Conservation (phyloP, 306 rosid genomes). For the Acacia melanoxylon region DNA sequence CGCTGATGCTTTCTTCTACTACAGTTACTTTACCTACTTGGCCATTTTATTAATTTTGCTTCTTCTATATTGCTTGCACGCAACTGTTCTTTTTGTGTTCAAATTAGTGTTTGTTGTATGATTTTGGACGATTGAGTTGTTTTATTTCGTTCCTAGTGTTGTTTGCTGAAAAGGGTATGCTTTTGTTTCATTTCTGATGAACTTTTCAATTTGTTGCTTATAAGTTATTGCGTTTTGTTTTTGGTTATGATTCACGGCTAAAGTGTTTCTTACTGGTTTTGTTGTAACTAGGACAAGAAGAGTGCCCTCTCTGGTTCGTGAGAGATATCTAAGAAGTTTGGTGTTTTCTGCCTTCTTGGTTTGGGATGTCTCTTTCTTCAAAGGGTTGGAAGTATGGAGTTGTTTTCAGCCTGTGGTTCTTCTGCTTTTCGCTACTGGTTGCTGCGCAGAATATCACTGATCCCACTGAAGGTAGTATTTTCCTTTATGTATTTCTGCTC, state of each 20-base stretch:
- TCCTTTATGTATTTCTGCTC: not conserved
- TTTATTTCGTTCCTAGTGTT: not conserved
- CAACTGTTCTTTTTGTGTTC: not conserved
- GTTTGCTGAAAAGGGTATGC: not conserved
- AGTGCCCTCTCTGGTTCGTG: conserved; percentile 24
- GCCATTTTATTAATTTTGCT: not conserved
- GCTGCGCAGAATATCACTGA: conserved; percentile 43
- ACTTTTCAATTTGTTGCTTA: conserved; percentile 16
- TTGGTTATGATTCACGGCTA: conserved; percentile 7
- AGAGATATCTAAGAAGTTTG: conserved; percentile 23
- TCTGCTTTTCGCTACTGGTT: conserved; percentile 42
- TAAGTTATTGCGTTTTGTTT: not conserved
- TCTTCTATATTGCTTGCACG: conserved; percentile 1
- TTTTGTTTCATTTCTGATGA: conserved; percentile 10
- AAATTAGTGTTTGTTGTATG: not conserved
- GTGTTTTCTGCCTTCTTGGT: conserved; percentile 27
- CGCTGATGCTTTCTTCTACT: not conserved
- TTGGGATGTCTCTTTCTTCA: conserved; percentile 51
- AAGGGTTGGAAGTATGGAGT: conserved; percentile 43
- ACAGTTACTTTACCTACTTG: not conserved
- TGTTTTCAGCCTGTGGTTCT: conserved; percentile 47
- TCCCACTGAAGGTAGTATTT: conserved; percentile 64
- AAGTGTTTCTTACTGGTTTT: conserved; percentile 29
- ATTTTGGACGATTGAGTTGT: not conserved
- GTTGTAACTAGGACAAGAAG: conserved; percentile 39